phyloP scores from a whole-genome alignment of 148 eudicot species.

The Arbutus unedo region DNA sequence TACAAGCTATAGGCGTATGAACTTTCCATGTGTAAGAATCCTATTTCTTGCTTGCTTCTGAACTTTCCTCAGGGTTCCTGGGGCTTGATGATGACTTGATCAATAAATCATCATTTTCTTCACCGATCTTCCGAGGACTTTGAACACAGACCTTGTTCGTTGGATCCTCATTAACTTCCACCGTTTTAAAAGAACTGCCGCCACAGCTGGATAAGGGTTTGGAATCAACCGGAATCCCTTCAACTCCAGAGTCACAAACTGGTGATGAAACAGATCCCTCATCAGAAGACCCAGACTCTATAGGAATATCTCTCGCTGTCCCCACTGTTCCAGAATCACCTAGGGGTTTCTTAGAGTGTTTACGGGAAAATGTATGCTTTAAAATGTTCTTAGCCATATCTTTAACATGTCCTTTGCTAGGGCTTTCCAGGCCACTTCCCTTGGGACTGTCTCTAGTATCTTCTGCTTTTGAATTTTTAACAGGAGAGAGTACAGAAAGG shows the following conservation, averaged over 20 bases:
- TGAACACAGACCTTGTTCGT: not conserved
- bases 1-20: not conserved
- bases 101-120: not conserved
- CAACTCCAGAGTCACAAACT: slow-evolving; percentile 15
- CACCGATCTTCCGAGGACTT: not conserved
- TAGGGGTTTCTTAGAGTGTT: slow-evolving; percentile 33
- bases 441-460: slow-evolving; percentile 25
- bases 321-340: slow-evolving; percentile 14
- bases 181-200: slow-evolving; percentile 12
- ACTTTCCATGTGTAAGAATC: not conserved
- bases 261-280: slow-evolving; percentile 41
- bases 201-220: slow-evolving; percentile 13
- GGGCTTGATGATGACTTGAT: not conserved
- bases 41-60: not conserved
- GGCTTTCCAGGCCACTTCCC: slow-evolving; percentile 37
- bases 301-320: slow-evolving; percentile 16
- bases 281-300: slow-evolving; percentile 38
- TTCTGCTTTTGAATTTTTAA: slow-evolving; percentile 22
- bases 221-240: slow-evolving; percentile 18
- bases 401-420: slow-evolving; percentile 34
- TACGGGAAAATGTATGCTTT: slow-evolving; percentile 41
- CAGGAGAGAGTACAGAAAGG: slow-evolving; percentile 25
- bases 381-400: slow-evolving; percentile 50
- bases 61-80: slow-evolving; percentile 14
- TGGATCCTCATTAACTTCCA: slow-evolving; percentile 11